Base-by-base conservation (phyloP, 2,329 filamentous ascomycete species). In the Alternaria novae-zelandiae region DNA sequence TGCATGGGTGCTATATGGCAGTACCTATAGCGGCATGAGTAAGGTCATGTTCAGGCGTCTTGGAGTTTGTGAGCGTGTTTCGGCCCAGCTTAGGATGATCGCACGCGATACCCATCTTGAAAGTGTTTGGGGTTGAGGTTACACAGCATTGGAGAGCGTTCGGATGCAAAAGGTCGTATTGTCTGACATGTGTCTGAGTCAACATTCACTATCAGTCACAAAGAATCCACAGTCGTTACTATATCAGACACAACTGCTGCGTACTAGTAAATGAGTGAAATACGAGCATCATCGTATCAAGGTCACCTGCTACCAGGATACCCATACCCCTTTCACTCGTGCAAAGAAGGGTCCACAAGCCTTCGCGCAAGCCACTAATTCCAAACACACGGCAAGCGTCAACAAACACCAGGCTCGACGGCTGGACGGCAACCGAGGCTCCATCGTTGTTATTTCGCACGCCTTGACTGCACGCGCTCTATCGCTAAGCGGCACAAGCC, bases 51-150 rank as follows among this genome's bases (percentile, higher is more conserved):
- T 53, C 61, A 59, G 76, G 77, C 71, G 77, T 78, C 74, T 64
- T 55, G 71, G 73, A 58, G 65, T 68, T 66, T 54, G 58, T 47
- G 30, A 63, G 59, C 46, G 51, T 50, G 54, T 12, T 63, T 45
- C 54, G 54, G 51, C 51, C 61, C 47, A 49, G 32, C 66, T 67
- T 59, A 55, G 61, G 45, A 61, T 65, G 61, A 60, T 67, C 54
- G 56, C 60, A 67, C 64, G 59, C 67, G 72, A 76, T 76, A 78
- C 73, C 75, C 70, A 67, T 70, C 60, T 66, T 57, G 54, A 62
- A 51, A 65, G 65, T 54, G 65, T 67, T 55, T 61, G 56, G 63
- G 59, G 46, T 51, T 64, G 41, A 50, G 23, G 51, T 59, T 47
- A 25, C 20, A 36, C 57, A 53, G 25, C 12, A 57, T 46, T 25